A percentile compares a stretch with the other conserved stretches of the same genome.
Conservation (phyloP, 495 filamentous ascomycete species). For the Penicillium tannophilum region DNA sequence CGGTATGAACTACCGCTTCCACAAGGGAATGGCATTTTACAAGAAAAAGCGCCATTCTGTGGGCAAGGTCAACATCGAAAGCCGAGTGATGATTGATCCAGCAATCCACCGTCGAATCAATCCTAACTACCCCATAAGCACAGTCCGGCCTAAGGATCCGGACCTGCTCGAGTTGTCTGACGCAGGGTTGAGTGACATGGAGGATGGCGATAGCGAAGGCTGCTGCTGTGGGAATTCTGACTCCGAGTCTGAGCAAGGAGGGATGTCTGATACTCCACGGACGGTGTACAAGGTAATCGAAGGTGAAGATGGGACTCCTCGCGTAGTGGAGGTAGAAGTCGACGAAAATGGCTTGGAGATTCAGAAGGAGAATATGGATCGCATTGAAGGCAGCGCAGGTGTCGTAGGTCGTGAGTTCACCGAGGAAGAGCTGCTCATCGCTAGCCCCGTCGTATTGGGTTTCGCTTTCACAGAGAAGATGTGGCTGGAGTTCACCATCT, state of each 20-base stretch:
- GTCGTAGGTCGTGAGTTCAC: constrained; percentile 60
- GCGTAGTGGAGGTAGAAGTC: constrained; percentile 61
- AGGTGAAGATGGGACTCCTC: constrained; percentile 61
- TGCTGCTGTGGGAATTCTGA: constrained; percentile 52
- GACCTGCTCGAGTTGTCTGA: constrained; percentile 64
- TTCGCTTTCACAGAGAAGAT: constrained; percentile 89
- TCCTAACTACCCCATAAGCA: constrained; percentile 83
- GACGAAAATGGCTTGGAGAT: constrained; percentile 66
- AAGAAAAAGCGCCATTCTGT: constrained; percentile 75
- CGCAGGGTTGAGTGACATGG: constrained; percentile 39
- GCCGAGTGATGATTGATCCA: constrained; percentile 89
- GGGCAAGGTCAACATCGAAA: constrained; percentile 86
- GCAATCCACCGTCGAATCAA: constrained; percentile 84
- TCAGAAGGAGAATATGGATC: constrained; percentile 64
- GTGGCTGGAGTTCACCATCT: constrained; percentile 90
- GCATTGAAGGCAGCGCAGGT: constrained; percentile 43
- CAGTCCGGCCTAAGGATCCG: constrained; percentile 73
- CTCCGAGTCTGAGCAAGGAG: constrained; percentile 49
- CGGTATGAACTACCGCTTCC: constrained; percentile 84
- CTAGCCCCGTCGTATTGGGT: constrained; percentile 92
- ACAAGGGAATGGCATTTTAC: constrained; percentile 78
- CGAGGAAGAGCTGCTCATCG: constrained; percentile 83
- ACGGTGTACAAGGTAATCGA: constrained; percentile 67
- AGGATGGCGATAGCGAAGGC: constrained; percentile 45
- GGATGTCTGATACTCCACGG: constrained; percentile 55